Percentiles rank a stretch among this genome's conserved stretches.
phyloP scores from a whole-genome alignment of 495 filamentous ascomycete species.

The Daldinia decipiens region DNA sequence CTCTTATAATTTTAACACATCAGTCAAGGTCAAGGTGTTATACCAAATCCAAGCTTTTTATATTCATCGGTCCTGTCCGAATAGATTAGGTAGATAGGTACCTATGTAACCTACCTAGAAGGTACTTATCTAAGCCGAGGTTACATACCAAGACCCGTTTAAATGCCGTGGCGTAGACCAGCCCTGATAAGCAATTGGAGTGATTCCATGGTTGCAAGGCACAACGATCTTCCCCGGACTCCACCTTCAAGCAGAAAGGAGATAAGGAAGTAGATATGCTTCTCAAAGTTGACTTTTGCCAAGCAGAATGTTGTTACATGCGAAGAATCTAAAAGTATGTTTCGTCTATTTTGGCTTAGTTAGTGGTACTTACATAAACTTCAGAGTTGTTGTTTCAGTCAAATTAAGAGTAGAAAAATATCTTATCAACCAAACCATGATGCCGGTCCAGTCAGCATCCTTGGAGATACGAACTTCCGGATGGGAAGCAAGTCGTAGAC shows the following conservation, averaged over 20 bases:
- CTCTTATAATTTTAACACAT: not conserved
- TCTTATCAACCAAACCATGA: not conserved
- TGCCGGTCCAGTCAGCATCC: not conserved
- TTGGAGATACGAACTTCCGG: not conserved
- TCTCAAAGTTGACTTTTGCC: not conserved
- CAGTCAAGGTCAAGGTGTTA: not conserved
- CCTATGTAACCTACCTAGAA: too few relatives aligned
- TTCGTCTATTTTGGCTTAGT: too few relatives aligned
- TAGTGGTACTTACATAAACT: too few relatives aligned
- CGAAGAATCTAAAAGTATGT: not conserved
- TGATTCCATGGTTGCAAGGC: constrained; percentile 3
- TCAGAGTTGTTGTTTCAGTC: too few relatives aligned
- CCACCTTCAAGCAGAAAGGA: constrained; percentile 16
- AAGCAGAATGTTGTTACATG: not conserved
- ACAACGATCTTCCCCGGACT: constrained; percentile 27
- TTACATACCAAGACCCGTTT: not conserved
- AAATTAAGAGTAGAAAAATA: not conserved
- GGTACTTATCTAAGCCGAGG: constrained; percentile 2
- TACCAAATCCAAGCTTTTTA: not conserved
- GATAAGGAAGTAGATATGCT: constrained; percentile 12
- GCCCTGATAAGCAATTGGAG: constrained; percentile 23
- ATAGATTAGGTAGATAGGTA: not conserved
- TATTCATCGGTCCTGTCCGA: not conserved
- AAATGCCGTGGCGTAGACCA: not conserved
- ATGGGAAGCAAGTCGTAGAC: constrained; percentile 9